Base-by-base conservation (phyloP, 176 grass and related monocot genomes). In the Triticum timopheevii region DNA sequence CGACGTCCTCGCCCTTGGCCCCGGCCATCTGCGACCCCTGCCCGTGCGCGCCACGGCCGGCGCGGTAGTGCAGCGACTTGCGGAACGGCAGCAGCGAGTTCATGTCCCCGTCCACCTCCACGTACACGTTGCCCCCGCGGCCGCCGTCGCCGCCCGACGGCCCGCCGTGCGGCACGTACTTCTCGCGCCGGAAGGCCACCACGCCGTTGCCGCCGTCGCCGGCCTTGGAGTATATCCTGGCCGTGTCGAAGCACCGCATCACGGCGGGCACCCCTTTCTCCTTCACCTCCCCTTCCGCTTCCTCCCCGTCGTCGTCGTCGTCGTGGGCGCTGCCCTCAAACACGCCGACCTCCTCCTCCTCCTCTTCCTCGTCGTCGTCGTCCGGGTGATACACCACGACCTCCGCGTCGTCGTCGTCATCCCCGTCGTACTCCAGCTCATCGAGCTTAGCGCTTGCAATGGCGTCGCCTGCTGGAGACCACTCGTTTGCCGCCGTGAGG, bases 81-180 rank as follows among this genome's bases (percentile, higher is more conserved):
- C 96, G 90, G 77, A 98, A 98, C 62, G 96, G 93, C 30, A 96
- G 92, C 61, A 96, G 84, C 27, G 96, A 98, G 89, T 98, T 98
- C 92, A 98, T 96, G 24, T 93, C 85, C 42, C 86, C 85, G 79
- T 98, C 96, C 59, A 98, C 96, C 88, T 94, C 87, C 79, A 96
- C 88, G 88, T 91, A 98, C 49, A 96, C 88, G 61, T 96, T 61
- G 64, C 93, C 96, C 11, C 96, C 96, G 36, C 92, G 88, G 62
- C 93, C 96, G n/a, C 96, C 96, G 35, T 98, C 96, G 42, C 96
- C 96, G 36, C 96, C 93, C 0, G 96, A 98, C 27, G 96, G 96
- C 7, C 96, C 96, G 8, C 96, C 96, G 80, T 88, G 81, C 8
- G 96, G 96, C 79, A 98, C 96, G 65, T 76, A 98, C 74, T 98